phyloP scores from a whole-genome alignment of 768 basidiomycete genomes.

The Mycena latifolia region DNA sequence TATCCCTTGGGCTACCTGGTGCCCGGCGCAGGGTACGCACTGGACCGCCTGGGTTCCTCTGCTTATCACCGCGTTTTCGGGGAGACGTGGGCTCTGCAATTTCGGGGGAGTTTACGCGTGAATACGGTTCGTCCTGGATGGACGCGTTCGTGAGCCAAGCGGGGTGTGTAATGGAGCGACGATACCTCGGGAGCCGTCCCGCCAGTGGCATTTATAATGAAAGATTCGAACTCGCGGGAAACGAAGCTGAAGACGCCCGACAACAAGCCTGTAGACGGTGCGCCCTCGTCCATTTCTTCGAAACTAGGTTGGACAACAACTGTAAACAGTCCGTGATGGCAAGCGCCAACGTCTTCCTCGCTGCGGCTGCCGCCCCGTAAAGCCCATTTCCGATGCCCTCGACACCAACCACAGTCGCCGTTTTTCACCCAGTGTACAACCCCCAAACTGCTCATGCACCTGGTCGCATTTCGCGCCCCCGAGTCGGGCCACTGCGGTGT shows the following conservation, averaged over 20 bases:
- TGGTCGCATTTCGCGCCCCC: background rate
- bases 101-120: constrained; percentile 32
- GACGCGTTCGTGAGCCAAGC: constrained; percentile 24
- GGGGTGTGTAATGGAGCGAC: background rate
- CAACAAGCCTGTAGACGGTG: constrained; percentile 56
- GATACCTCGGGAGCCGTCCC: constrained; percentile 42
- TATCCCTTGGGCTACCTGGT: constrained; percentile 24
- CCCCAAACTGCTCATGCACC: background rate
- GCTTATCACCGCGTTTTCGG: constrained; percentile 3
- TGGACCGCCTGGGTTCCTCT: constrained; percentile 25
- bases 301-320: constrained; percentile 13
- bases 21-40: constrained; percentile 25
- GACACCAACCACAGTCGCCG: no score
- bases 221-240: constrained; percentile 77
- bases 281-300: constrained; percentile 5
- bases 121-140: constrained; percentile 19
- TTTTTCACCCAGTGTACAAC: constrained; percentile 17
- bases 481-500: constrained; percentile 10
- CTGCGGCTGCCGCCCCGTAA: background rate
- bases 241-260: constrained; percentile 79
- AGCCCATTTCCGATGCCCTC: background rate
- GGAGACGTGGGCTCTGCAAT: background rate
- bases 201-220: constrained; percentile 76
- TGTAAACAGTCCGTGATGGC: constrained; percentile 20
- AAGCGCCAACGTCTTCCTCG: no score